These are phyloP conservation scores for Effrenium voratum DNA, from an alignment of 73 alveolate genomes.

Conservation along the genomic window DNA sequence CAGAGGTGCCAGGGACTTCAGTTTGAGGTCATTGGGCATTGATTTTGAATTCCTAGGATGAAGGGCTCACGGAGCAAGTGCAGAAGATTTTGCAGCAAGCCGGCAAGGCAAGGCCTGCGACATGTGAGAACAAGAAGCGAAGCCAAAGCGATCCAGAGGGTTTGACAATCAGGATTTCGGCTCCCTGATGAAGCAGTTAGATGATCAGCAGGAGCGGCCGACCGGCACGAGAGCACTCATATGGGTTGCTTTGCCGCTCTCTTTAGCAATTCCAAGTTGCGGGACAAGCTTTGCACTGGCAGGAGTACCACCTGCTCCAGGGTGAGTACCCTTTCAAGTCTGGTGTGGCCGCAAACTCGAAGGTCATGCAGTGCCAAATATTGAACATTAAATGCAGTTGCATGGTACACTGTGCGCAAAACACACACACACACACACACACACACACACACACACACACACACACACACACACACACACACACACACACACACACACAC, in stretches of 20 bases:
- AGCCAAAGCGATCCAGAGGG: neutral
- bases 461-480: too few species aligned
- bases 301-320: conserved; percentile 30
- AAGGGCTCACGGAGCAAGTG: conserved; percentile 54
- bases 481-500: too few species aligned
- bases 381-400: too few species aligned
- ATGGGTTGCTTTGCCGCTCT: neutral
- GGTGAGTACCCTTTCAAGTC: conserved; percentile 59
- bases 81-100: conserved; percentile 41
- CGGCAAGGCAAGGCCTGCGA: conserved; percentile 5
- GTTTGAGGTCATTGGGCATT: neutral
- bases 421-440: too few species aligned
- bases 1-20: too few species aligned
- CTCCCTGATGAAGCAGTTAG: conserved; percentile 76
- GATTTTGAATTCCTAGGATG: neutral
- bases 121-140: neutral
- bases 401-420: too few species aligned
- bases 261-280: neutral
- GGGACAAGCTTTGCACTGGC: neutral
- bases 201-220: conserved; percentile 41
- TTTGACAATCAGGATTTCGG: conserved; percentile 76
- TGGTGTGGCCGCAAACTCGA: conserved; percentile 46
- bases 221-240: neutral
- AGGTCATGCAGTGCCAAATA: too few species aligned
- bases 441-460: too few species aligned